phyloP scores from a whole-genome alignment of 805 yeast genomes.

The Nakazawaea anatomiae region DNA sequence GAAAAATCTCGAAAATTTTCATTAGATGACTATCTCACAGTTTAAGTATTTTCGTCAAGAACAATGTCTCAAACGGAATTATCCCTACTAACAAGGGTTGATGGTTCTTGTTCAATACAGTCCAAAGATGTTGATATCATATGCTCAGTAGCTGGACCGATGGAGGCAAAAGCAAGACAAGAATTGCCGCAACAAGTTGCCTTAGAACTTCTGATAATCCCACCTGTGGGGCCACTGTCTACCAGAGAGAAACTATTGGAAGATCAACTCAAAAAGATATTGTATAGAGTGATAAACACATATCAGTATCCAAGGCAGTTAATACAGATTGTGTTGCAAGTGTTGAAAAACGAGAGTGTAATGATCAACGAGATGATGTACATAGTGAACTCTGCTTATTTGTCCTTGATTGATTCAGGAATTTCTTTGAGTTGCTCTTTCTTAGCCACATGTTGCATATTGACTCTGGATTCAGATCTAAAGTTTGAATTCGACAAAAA shows the following conservation, averaged over 20 bases:
- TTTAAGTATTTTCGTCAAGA: too few relatives aligned
- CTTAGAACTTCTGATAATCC: conserved; percentile 72
- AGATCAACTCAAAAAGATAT: conserved; percentile 56
- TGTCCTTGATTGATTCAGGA: conserved; percentile 80
- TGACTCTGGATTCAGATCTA: conserved; percentile 25
- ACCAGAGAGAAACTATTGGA: conserved; percentile 75
- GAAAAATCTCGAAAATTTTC: too few relatives aligned
- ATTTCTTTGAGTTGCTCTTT: conserved; percentile 62
- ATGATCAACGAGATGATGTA: conserved; percentile 12
- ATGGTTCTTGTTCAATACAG: conserved; percentile 53
- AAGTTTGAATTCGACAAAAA: conserved; percentile 39
- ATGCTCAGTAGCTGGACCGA: conserved; percentile 84
- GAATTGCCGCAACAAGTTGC: conserved; percentile 78
- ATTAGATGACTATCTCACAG: too few relatives aligned
- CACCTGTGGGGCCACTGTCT: conserved; percentile 66
- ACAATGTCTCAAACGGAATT: not conserved
- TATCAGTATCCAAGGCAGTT: conserved; percentile 74
- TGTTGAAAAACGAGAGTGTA: conserved; percentile 49
- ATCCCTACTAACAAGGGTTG: conserved; percentile 49
- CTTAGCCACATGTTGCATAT: conserved; percentile 46
- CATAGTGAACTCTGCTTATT: conserved; percentile 37
- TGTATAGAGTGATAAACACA: conserved; percentile 55
- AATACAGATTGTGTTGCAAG: conserved; percentile 63
- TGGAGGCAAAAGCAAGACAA: conserved; percentile 77
- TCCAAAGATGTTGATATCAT: conserved; percentile 47